Conservation (phyloP, 2,329 filamentous ascomycete genomes). For the Colletotrichum nymphaeae region DNA sequence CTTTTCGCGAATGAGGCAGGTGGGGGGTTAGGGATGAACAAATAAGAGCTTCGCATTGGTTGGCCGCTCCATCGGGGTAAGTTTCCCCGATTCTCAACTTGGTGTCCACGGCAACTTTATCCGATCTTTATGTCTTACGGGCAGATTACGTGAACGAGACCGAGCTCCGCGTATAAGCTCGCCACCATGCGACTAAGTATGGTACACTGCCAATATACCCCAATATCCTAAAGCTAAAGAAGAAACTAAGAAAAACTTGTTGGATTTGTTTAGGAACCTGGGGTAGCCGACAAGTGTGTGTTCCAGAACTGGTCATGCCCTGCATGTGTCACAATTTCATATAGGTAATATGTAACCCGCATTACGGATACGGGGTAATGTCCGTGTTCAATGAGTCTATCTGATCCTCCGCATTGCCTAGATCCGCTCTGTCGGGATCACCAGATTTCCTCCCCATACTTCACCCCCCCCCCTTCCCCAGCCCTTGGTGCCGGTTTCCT, state of each 20-base stretch:
- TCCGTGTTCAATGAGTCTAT: background rate
- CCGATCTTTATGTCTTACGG: background rate
- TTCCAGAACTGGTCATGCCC: too few species aligned
- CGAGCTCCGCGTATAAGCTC: background rate
- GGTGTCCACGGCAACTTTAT: background rate
- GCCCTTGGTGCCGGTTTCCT: background rate
- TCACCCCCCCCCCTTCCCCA: background rate
- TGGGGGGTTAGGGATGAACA: background rate
- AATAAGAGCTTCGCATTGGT: background rate
- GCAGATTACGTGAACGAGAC: background rate
- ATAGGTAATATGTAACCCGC: background rate
- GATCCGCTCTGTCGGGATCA: conserved; percentile 4
- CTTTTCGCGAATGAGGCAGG: background rate
- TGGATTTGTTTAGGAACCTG: too few species aligned
- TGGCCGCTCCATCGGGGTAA: background rate
- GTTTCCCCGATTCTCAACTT: background rate
- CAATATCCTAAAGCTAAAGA: background rate
- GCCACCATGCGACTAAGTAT: too few species aligned
- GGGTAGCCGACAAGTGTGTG: background rate
- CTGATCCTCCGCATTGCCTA: background rate
- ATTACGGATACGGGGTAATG: background rate
- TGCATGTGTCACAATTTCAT: background rate
- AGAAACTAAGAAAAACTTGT: background rate
- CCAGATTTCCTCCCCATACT: too few species aligned
- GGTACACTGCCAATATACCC: background rate